Evolutionary conservation across 306 rosid species (phyloP).

Genomic region (Pachyrhizus erosus): DNA sequence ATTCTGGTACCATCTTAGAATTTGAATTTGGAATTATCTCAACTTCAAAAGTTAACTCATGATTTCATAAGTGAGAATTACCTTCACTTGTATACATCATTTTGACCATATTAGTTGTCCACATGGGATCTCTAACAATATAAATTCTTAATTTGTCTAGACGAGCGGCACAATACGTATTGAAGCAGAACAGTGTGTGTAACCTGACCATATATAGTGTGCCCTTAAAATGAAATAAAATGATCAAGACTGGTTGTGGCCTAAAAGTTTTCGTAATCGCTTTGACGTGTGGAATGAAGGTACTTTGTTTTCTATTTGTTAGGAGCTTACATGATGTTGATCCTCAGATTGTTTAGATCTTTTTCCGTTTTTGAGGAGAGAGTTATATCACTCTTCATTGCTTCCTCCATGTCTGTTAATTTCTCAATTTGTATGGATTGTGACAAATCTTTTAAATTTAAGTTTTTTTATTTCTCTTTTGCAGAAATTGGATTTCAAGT

Average conservation of each 20-base stretch:
- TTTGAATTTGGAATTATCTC: no score
- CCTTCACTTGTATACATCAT: no score
- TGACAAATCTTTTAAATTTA: slow-evolving; percentile 11
- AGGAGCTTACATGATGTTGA: slow-evolving; percentile 6
- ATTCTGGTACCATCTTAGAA: no score
- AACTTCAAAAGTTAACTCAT: no score
- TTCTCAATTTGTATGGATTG: slow-evolving; percentile 12
- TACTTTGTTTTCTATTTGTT: neutral
- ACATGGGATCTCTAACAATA: neutral
- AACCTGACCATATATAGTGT: neutral
- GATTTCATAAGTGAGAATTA: no score
- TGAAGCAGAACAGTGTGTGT: neutral
- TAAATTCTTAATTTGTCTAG: neutral
- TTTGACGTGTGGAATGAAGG: neutral
- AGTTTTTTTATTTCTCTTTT: slow-evolving; percentile 3
- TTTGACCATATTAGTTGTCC: no score
- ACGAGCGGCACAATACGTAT: neutral
- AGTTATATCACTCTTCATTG: slow-evolving; percentile 2
- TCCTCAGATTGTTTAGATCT: neutral
- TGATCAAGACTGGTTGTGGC: neutral
- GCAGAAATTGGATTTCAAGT: slow-evolving; percentile 97
- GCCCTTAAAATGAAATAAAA: neutral
- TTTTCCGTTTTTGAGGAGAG: slow-evolving; percentile 13
- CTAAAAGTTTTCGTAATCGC: neutral
- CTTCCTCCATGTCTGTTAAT: neutral